Conservation (phyloP, 2,329 filamentous ascomycete genomes). For the Aspergillus sp. region DNA sequence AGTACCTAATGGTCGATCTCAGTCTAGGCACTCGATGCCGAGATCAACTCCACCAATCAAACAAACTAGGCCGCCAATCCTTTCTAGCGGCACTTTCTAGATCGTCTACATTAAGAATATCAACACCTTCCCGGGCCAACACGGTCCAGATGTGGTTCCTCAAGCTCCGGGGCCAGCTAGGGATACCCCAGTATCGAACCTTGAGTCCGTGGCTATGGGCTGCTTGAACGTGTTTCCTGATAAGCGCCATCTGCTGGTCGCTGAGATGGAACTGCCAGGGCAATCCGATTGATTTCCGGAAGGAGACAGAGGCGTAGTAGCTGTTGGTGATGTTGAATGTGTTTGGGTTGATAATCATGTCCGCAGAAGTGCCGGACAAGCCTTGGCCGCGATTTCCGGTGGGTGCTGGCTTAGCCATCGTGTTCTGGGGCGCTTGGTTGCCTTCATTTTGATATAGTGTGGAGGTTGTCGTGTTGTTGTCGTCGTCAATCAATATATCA, state of each 20-base stretch:
- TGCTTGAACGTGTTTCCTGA: slow-evolving; percentile 49
- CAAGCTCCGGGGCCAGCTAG: slow-evolving; percentile 50
- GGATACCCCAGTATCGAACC: slow-evolving; percentile 54
- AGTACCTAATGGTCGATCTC: no score
- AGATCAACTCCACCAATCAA: slow-evolving; percentile 28
- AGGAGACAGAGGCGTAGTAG: slow-evolving; percentile 55
- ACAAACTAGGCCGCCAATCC: slow-evolving; percentile 42
- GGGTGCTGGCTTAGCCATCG: neutral
- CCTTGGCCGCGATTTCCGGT: slow-evolving; percentile 41
- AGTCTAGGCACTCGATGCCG: no score
- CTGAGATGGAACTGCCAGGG: slow-evolving; percentile 48
- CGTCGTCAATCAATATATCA: slow-evolving; percentile 28
- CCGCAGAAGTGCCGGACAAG: slow-evolving; percentile 33
- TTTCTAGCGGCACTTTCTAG: slow-evolving; percentile 43
- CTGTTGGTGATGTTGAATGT: slow-evolving; percentile 48
- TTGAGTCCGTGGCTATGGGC: slow-evolving; percentile 51
- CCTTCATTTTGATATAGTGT: neutral
- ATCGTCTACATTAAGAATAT: slow-evolving; percentile 57
- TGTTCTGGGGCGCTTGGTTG: no score
- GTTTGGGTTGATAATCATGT: slow-evolving; percentile 28
- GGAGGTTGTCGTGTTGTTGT: neutral
- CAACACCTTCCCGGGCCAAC: slow-evolving; percentile 50
- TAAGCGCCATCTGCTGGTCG: slow-evolving; percentile 38
- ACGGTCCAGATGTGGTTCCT: slow-evolving; percentile 53
- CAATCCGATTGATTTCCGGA: slow-evolving; percentile 44